These are phyloP conservation scores for Danielia reshetovae DNA, from an alignment of 805 yeast species.

Conservation along the genomic window DNA sequence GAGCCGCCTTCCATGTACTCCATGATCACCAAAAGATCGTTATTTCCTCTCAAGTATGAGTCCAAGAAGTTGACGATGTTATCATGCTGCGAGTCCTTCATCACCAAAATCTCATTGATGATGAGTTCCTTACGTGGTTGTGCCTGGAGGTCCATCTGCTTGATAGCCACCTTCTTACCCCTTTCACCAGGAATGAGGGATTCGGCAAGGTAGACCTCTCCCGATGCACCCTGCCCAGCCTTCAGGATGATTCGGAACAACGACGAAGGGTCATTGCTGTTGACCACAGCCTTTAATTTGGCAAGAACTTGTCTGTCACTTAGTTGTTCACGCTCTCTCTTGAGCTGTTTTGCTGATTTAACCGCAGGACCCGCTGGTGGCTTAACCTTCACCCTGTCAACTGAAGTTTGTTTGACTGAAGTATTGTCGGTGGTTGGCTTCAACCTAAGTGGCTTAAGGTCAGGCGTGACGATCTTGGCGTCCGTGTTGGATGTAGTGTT, in stretches of 20 bases:
- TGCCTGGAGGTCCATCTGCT: constrained; percentile 86
- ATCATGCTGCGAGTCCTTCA: constrained; percentile 93
- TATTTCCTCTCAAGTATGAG: constrained; percentile 73
- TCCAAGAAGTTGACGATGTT: constrained; percentile 94
- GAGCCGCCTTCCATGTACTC: constrained; percentile 99
- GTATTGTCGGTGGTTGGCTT: constrained; percentile 1
- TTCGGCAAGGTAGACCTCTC: constrained; percentile 87
- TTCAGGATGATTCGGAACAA: constrained; percentile 71
- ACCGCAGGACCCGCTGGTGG: constrained; percentile 1
- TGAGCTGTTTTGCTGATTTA: constrained; percentile 37
- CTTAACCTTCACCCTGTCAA: not conserved
- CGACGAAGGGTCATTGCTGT: constrained; percentile 81
- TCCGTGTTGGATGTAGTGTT: constrained; percentile 26
- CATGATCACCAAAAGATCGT: constrained; percentile 98
- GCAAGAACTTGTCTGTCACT: constrained; percentile 86
- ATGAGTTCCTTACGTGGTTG: constrained; percentile 95
- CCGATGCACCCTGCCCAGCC: constrained; percentile 98
- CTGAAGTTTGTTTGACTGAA: not conserved
- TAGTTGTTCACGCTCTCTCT: constrained; percentile 45
- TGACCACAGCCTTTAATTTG: constrained; percentile 77
- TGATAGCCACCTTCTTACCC: constrained; percentile 77
- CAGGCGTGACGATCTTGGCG: constrained; percentile 7
- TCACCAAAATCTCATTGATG: constrained; percentile 91
- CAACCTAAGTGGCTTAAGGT: constrained; percentile 11
- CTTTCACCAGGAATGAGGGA: constrained; percentile 48